Evolutionary conservation across 305 asterid genomes (phyloP), one percentile per base, ranked within the genome.

Genomic region (Fraxinus paxiana): DNA sequence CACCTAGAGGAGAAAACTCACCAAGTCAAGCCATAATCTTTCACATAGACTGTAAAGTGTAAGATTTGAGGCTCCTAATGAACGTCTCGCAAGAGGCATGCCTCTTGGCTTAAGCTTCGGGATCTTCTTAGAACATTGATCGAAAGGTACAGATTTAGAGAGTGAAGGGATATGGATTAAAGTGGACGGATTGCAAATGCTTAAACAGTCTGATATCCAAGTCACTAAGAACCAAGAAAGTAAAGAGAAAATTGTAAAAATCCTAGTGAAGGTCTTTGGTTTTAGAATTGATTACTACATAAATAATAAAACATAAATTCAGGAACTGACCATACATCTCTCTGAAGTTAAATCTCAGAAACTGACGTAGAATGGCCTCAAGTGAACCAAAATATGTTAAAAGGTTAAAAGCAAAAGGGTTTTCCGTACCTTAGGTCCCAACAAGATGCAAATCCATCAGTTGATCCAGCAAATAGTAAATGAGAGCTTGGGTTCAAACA

Each of bases 381-480:
- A 71, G 13, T 75, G 24, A 70, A 35, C 48, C 59, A 61, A 77
- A 67, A 30, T 30, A 69, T 30, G 15, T 69, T 69, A 12, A 67
- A 30, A 67, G 37, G 73, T 67, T 26, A 28, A 31, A 69, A 0
- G 3, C 35, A 35, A 28, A 72, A 70, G 61, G 33, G 75, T 79
- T 13, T 48, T 41, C 82, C 84, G 70, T 88, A 93, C 98, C 98
- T 92, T 67, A 95, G 81, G 87, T 95, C 98, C 97, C 97, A 95
- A 84, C 97, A 92, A 82, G 93, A 91, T 81, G 89, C 94, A 82
- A 87, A 82, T 9, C 99, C 99, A 35, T 91, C 88, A 80, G 90
- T 92, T 75, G 97, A 90, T 88, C 98, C 98, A 74, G 98, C 86
- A 84, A 93, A 92, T 48, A 95, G 86, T 79, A 84, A 79, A 81